Conservation (phyloP, 768 basidiomycete species). For the Tylopilus plumbeoviolaceoides region DNA sequence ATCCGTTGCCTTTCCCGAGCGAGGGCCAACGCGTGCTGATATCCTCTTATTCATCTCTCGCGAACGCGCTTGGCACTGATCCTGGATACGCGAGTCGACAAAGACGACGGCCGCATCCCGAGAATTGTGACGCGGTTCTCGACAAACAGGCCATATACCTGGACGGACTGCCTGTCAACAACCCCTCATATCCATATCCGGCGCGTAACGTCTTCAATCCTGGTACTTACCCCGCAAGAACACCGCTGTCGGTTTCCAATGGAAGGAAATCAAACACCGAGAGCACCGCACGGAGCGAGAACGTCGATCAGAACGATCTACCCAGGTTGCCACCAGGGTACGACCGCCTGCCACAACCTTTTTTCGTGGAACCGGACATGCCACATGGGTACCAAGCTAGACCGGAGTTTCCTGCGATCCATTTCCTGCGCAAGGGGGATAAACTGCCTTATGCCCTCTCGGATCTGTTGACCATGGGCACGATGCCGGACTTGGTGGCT, state of each 20-base stretch:
- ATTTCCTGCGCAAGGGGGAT: slow-evolving; percentile 27
- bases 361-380: slow-evolving; percentile 12
- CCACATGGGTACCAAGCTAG: slow-evolving; percentile 8
- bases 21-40: slow-evolving; percentile 13
- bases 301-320: background rate
- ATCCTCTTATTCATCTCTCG: background rate
- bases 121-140: slow-evolving; percentile 4
- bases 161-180: slow-evolving; percentile 13
- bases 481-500: slow-evolving; percentile 24
- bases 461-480: slow-evolving; percentile 19
- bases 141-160: slow-evolving; percentile 17
- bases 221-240: slow-evolving; percentile 12
- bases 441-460: slow-evolving; percentile 26
- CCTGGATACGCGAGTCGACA: slow-evolving; percentile 10
- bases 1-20: slow-evolving; percentile 21
- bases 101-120: background rate
- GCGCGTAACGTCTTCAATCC: slow-evolving; percentile 28
- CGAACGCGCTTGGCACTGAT: slow-evolving; percentile 20
- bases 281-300: slow-evolving; percentile 1
- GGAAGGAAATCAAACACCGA: background rate
- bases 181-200: slow-evolving; percentile 27
- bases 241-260: slow-evolving; percentile 7
- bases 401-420: slow-evolving; percentile 26
- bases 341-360: slow-evolving; percentile 20
- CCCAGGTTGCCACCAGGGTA: slow-evolving; percentile 3